phyloP scores from a whole-genome alignment of 176 grass and related monocot genomes.

The Coix lacrymajobi region DNA sequence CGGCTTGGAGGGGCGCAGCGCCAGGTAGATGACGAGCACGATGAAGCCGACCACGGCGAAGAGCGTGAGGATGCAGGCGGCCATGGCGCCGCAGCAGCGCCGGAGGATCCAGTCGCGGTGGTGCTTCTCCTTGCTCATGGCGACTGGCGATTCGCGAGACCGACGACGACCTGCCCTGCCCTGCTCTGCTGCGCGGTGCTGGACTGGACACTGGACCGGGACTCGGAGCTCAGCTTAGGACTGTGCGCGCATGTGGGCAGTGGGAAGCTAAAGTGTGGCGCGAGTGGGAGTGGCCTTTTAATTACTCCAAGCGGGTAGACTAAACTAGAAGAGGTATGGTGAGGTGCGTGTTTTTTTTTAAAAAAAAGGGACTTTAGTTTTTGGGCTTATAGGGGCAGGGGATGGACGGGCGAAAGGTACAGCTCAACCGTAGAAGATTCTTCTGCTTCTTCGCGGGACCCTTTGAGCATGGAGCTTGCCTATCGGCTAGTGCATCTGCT shows the following conservation, averaged over 20 bases:
- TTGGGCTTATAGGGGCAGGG: neutral
- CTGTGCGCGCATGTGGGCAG: constrained; percentile 22
- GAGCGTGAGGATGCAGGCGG: constrained; percentile 57
- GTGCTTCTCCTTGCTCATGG: constrained; percentile 50
- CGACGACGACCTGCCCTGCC: neutral
- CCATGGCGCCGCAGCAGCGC: constrained; percentile 43
- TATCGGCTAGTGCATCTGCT: neutral
- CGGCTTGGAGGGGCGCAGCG: constrained; percentile 63
- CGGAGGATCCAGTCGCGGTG: constrained; percentile 40
- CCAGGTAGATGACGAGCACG: constrained; percentile 66
- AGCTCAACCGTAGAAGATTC: constrained; percentile 47
- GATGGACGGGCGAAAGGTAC: constrained; percentile 34
- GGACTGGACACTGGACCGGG: neutral
- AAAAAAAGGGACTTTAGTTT: neutral
- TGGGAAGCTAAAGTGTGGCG: constrained; percentile 17
- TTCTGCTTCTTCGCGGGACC: constrained; percentile 18
- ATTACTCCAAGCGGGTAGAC: neutral
- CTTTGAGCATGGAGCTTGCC: neutral
- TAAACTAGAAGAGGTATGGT: neutral
- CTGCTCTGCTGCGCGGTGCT: neutral
- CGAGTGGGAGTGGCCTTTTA: constrained; percentile 18
- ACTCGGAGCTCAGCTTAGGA: neutral
- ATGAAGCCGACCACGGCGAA: constrained; percentile 49
- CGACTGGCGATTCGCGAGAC: neutral
- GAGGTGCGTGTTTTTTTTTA: constrained; percentile 8